phyloP scores from a whole-genome alignment of 2,329 filamentous ascomycete species.

The Neonectria faginata region DNA sequence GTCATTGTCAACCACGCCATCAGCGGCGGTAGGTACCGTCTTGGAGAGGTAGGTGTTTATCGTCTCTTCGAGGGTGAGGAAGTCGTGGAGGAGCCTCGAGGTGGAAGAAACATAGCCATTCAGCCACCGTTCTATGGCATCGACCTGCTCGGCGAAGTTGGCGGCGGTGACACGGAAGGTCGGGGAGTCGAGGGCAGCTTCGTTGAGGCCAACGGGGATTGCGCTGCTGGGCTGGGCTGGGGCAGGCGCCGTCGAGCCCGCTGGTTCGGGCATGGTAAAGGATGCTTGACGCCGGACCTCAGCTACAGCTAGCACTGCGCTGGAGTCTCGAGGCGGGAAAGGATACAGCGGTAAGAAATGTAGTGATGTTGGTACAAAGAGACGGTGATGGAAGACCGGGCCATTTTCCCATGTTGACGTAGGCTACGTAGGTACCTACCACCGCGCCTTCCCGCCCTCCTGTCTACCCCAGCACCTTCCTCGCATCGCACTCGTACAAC shows the following conservation, averaged over 20 bases:
- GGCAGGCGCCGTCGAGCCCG: slow-evolving; percentile 37
- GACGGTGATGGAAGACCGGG: slow-evolving; percentile 33
- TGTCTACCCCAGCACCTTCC: slow-evolving; percentile 17
- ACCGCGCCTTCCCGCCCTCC: slow-evolving; percentile 6
- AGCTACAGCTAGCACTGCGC: slow-evolving; percentile 45
- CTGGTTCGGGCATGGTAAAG: slow-evolving; percentile 40
- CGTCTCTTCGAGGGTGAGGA: slow-evolving; percentile 80
- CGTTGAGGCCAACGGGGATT: slow-evolving; percentile 86
- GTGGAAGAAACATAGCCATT: slow-evolving; percentile 68
- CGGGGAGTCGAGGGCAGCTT: slow-evolving; percentile 95
- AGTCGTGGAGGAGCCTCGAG: slow-evolving; percentile 68
- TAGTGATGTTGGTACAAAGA: slow-evolving; percentile 38
- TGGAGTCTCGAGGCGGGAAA: slow-evolving; percentile 39
- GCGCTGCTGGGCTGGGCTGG: slow-evolving; percentile 40
- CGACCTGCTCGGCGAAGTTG: slow-evolving; percentile 92
- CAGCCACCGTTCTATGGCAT: slow-evolving; percentile 92
- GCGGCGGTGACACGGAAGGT: slow-evolving; percentile 89
- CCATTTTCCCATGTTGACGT: slow-evolving; percentile 34
- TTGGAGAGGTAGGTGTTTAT: slow-evolving; percentile 82
- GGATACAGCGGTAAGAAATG: slow-evolving; percentile 38
- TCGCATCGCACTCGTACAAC: slow-evolving; percentile 15
- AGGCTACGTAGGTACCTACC: slow-evolving; percentile 18
- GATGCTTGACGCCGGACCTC: slow-evolving; percentile 36
- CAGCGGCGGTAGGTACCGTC: slow-evolving; percentile 81
- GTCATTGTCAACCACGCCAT: slow-evolving; percentile 92